A percentile compares a stretch with the other conserved stretches of the same genome.
These are phyloP conservation scores for Populus deltoides DNA, from an alignment of 345 rosid genomes.

Conservation along the genomic window DNA sequence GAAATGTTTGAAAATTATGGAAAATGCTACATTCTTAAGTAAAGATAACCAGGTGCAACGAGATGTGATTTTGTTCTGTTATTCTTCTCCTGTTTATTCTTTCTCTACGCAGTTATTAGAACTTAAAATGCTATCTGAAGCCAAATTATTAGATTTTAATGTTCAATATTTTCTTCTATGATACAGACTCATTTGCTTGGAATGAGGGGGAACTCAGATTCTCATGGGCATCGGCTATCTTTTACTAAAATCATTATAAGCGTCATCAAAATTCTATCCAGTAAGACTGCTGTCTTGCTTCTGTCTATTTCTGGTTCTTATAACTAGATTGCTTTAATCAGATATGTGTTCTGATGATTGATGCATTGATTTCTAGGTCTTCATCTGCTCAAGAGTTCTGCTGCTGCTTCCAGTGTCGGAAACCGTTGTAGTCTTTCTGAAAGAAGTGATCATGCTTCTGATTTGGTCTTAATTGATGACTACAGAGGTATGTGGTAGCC, in stretches of 20 bases:
- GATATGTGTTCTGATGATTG: constrained; percentile 21
- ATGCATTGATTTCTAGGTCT: constrained; percentile 47
- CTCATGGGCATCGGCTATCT: constrained; percentile 42
- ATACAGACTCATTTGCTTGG: constrained; percentile 80
- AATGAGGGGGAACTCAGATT: constrained; percentile 48
- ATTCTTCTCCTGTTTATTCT: constrained; percentile 8
- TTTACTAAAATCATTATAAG: constrained; percentile 56
- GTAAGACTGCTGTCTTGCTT: constrained; percentile 32
- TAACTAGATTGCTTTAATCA: not conserved
- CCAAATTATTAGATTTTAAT: constrained; percentile 12
- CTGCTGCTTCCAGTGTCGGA: constrained; percentile 22
- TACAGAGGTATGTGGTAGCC: constrained; percentile 45
- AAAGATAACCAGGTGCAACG: constrained; percentile 76
- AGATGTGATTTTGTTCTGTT: constrained; percentile 4
- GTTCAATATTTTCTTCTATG: not conserved
- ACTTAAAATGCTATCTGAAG: not conserved
- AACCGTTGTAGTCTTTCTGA: constrained; percentile 35
- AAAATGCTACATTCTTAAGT: constrained; percentile 89
- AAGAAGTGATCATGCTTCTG: constrained; percentile 30
- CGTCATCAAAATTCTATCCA: constrained; percentile 72
- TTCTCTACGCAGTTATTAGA: not conserved
- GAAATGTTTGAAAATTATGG: constrained; percentile 92
- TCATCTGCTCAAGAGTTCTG: constrained; percentile 35
- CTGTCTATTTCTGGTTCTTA: not conserved
- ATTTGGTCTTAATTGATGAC: constrained; percentile 39